A percentile compares a stretch with the other conserved stretches of the same genome.
Evolutionary conservation across 495 filamentous ascomycete genomes (phyloP).

Genomic region (Aspergillus hancockii): DNA sequence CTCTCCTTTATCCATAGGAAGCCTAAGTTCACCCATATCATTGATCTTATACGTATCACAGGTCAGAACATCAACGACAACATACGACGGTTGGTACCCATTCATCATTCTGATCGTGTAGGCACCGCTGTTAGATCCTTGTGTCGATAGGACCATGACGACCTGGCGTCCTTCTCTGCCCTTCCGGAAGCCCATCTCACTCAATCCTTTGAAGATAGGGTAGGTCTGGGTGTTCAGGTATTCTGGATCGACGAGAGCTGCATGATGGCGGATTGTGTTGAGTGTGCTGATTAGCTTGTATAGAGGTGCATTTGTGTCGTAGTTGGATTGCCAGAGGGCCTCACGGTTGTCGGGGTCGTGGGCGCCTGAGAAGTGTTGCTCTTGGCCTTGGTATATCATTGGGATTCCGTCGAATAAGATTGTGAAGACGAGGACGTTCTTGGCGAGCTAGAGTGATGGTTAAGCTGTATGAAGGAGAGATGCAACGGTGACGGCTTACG

Average conservation of each 20-base stretch:
- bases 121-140: slow-evolving; percentile 43
- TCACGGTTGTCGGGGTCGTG: slow-evolving; percentile 68
- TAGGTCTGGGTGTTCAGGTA: slow-evolving; percentile 54
- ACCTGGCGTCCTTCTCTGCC: slow-evolving; percentile 55
- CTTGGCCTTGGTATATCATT: slow-evolving; percentile 69
- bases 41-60: slow-evolving; percentile 48
- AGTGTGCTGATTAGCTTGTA: slow-evolving; percentile 59
- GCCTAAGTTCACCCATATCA: slow-evolving; percentile 42
- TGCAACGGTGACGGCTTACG: slow-evolving; percentile 25
- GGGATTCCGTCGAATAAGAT: slow-evolving; percentile 69
- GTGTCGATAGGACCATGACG: slow-evolving; percentile 60
- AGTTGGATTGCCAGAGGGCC: slow-evolving; percentile 70
- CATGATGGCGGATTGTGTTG: slow-evolving; percentile 62
- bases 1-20: slow-evolving; percentile 49
- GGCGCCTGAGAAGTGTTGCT: slow-evolving; percentile 65
- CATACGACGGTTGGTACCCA: slow-evolving; percentile 36
- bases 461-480: not conserved
- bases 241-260: slow-evolving; percentile 42
- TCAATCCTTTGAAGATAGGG: slow-evolving; percentile 54
- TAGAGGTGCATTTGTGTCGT: slow-evolving; percentile 57
- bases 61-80: slow-evolving; percentile 50
- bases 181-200: slow-evolving; percentile 64
- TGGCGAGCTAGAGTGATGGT: slow-evolving; percentile 44
- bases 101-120: slow-evolving; percentile 46
- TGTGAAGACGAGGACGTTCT: slow-evolving; percentile 70